Base-by-base conservation (phyloP, 352 stramenopile species). In the Pseudoperonospora humuli region DNA sequence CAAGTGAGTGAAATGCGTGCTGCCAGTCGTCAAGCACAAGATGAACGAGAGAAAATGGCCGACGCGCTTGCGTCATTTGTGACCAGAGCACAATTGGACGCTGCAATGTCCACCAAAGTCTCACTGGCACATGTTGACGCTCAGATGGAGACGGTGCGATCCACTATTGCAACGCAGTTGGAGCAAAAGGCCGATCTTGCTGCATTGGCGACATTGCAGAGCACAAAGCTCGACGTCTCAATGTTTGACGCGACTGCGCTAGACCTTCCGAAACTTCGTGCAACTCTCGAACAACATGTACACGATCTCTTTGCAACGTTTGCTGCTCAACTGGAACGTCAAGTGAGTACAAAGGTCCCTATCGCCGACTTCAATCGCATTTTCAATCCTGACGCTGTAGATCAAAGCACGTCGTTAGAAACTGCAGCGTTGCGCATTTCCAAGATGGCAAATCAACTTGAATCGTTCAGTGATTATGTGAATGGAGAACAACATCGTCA, bases 361-460 rank as follows among this genome's bases (percentile, higher is more conserved):
- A 70, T 82, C 21, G 60, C 72, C n/a, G 72, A 84, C 54, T 84
- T 84, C 23, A 74, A 77, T 18, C 57, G 56, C 18, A 75, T 86
- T 14, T 86, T 84, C 57, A 79, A 79, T 24, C 64, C 64, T 0
- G 67, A 82, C 7, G 39, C 54, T 10, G 72, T 68, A 2, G 67
- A 61, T 7, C 70, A 82, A 32, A 77, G 70, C 18, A 54, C 55
- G 2, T 67, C 65, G 10, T 50, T 81, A 29, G 67, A 85, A 10
- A 63, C 37, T 0, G 73, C 73, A 21, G 67, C 73, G 3, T 44
- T 59, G 7, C 42, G 54, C 6, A 63, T 85, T 36, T 58, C 67
- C 2, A 66, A 65, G 28, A 85, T 85, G 61, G 75, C 60, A 25
- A 54, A 67, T 21, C 64, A 85, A 35, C 52, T 85, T 7, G 57